Evolutionary conservation across 2,329 filamentous ascomycete species (phyloP), one percentile per base, ranked within the genome.

Genomic region (Pseudonectria buxi): DNA sequence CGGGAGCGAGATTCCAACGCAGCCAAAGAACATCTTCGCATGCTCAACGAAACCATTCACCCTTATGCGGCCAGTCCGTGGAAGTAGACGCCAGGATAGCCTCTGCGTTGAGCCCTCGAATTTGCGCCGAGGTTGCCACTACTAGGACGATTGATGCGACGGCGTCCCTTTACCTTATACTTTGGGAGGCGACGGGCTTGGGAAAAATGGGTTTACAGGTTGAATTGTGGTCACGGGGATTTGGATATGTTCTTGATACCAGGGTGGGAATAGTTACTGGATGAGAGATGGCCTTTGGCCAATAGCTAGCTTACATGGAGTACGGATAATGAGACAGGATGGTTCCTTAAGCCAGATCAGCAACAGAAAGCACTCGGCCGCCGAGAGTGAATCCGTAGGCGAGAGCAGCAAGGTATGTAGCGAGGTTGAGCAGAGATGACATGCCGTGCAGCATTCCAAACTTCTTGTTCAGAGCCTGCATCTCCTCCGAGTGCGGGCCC

Each of bases 371-470:
- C 32, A 88, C 56, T 43, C 76, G 74, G 43, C 75, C 71, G 10
- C 79, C 80, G 30, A 98, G 65, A 7, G 82, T 74, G 47, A 85
- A 73, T 1, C 87, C 90, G 64, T 96, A 96, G 50, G 72, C 79
- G 4, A 94, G 54, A 28, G 81, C 81, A 0, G 80, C 78, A 28
- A 81, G 58, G 32, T 94, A 71, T 0, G 78, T 82, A 2, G 74
- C 61, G 40, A 96, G 56, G 58, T 95, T 95, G 14, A 94, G 59
- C 41, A 94, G 59, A 18, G 84, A 84, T 7, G 86, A 94, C 31
- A 85, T 64, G 6, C 89, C 86, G 61, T 98, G 92, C 38, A 95
- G 62, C 43, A 74, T 75, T 12, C 76, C 78, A 59, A 96, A 96
- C 44, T 69, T 71, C 64, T 79, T 84, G 68, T 90, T 94, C 50